phyloP scores from a whole-genome alignment of 176 grass and related monocot genomes.

The Cenchrus americanus region DNA sequence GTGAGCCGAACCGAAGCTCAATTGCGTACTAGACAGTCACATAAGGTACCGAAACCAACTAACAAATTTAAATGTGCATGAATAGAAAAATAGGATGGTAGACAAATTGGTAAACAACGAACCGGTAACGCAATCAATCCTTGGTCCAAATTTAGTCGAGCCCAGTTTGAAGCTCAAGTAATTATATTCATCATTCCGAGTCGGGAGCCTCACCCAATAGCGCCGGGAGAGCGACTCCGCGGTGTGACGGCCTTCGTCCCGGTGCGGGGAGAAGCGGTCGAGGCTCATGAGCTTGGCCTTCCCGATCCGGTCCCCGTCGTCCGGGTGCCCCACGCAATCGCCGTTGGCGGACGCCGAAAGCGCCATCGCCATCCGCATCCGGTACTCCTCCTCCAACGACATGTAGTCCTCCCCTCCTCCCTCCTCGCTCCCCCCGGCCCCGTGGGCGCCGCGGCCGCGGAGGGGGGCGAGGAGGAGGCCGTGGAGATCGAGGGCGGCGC shows the following conservation, averaged over 20 bases:
- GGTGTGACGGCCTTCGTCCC: conserved; percentile 63
- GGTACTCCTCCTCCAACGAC: conserved; percentile 92
- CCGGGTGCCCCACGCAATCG: conserved; percentile 66
- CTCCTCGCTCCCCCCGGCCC: too few relatives aligned
- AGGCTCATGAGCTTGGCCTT: conserved; percentile 92
- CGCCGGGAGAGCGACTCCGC: conserved; percentile 84
- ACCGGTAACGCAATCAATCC: neutral
- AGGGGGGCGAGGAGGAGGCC: conserved; percentile 46
- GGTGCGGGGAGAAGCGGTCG: conserved; percentile 60
- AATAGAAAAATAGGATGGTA: neutral
- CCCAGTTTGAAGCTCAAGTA: neutral
- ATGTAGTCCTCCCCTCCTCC: conserved; percentile 87
- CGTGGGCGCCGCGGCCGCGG: conserved; percentile 35
- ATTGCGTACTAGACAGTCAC: neutral
- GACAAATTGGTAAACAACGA: neutral
- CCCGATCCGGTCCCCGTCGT: conserved; percentile 97
- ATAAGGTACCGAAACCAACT: neutral
- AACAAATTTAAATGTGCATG: conserved; percentile 18
- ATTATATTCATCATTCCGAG: neutral
- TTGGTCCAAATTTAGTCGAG: neutral
- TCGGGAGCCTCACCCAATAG: conserved; percentile 74
- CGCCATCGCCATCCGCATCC: conserved; percentile 96
- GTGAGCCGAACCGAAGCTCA: conserved; percentile 4
- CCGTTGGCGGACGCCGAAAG: conserved; percentile 92
- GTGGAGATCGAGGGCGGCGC: conserved; percentile 44